A percentile compares a stretch with the other conserved stretches of the same genome.
These are phyloP conservation scores for Suhomyces terraborum DNA, from an alignment of 1,139 yeast genomes.

Conservation along the genomic window DNA sequence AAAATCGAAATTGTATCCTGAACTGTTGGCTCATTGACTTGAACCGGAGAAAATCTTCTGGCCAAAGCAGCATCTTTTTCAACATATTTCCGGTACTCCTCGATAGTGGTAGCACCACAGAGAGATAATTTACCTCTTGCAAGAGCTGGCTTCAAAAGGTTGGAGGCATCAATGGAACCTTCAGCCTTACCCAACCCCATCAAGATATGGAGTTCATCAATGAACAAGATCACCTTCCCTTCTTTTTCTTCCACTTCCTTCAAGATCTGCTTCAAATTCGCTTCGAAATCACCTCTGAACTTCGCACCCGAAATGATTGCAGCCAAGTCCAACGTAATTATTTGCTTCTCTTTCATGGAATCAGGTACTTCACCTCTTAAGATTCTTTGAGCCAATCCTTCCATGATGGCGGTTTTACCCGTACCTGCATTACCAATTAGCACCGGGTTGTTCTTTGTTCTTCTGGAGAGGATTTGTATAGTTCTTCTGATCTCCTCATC, in stretches of 20 bases:
- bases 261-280: constrained; percentile 77
- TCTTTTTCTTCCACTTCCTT: constrained; percentile 84
- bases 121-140: constrained; percentile 93
- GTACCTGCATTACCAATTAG: constrained; percentile 96
- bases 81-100: constrained; percentile 82
- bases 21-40: constrained; percentile 87
- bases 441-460: constrained; percentile 95
- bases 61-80: constrained; percentile 93
- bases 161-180: constrained; percentile 95
- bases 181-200: constrained; percentile 94
- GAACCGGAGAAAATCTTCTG: constrained; percentile 88
- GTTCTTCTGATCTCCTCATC: constrained; percentile 94
- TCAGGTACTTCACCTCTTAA: constrained; percentile 94
- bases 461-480: constrained; percentile 83
- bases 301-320: constrained; percentile 92
- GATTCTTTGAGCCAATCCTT: constrained; percentile 92
- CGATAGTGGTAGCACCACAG: constrained; percentile 94
- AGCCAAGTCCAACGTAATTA: constrained; percentile 84
- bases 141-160: constrained; percentile 86
- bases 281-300: constrained; percentile 94
- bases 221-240: constrained; percentile 78
- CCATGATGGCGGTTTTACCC: constrained; percentile 95
- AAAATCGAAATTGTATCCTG: constrained; percentile 89
- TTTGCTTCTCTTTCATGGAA: constrained; percentile 79
- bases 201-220: constrained; percentile 89